A percentile compares a stretch with the other conserved stretches of the same genome.
phyloP scores from a whole-genome alignment of 345 rosid genomes.

The Psidium guajava region DNA sequence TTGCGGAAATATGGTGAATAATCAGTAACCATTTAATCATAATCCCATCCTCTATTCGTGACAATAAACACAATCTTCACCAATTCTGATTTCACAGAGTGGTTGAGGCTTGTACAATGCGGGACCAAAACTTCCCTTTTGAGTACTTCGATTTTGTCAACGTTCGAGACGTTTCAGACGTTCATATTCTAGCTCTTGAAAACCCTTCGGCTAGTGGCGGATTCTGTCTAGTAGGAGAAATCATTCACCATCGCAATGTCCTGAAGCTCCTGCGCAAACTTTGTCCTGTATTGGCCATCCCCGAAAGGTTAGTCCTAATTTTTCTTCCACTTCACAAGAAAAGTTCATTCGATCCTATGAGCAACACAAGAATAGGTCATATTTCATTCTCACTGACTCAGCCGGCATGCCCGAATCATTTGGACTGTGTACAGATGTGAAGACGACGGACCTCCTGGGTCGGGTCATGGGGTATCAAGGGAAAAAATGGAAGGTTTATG shows the following conservation, averaged over 20 bases:
- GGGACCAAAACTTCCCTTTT: conserved; percentile 9
- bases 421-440: conserved; percentile 14
- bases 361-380: background rate
- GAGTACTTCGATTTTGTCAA: conserved; percentile 16
- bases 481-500: conserved; percentile 3
- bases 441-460: conserved; percentile 9
- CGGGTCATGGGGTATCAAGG: no score
- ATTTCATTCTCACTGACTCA: background rate
- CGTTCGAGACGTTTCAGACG: conserved; percentile 41
- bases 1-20: background rate
- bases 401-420: background rate
- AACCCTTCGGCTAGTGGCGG: conserved; percentile 32
- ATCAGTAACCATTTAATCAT: background rate
- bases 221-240: conserved; percentile 20
- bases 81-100: background rate
- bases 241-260: background rate
- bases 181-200: conserved; percentile 48
- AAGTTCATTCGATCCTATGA: background rate
- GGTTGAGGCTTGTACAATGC: background rate
- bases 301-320: conserved; percentile 8
- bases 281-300: conserved; percentile 9
- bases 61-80: background rate
- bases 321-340: background rate
- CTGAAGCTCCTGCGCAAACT: conserved; percentile 6
- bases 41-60: background rate